Base-by-base conservation (phyloP, 257 asterid genomes). In the Gynochthodes officinalis region DNA sequence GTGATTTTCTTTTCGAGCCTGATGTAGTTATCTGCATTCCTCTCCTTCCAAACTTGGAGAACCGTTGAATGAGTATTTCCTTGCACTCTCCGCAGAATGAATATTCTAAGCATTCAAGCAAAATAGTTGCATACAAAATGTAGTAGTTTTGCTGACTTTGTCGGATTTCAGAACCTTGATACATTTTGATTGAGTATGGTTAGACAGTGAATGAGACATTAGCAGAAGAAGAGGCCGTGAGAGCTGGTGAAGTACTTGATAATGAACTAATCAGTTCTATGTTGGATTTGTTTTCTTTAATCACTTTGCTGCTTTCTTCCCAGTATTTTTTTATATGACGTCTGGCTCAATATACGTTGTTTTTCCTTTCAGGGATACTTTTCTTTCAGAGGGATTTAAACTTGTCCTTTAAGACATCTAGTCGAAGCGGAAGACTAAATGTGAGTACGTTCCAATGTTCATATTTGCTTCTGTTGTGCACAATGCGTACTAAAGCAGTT, bases 341-440 rank as follows among this genome's bases (percentile, higher is more conserved):
- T 64, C 43, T 33, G 19, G 33, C 40, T 60, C 25, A 59, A 27
- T 43, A 27, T 69, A 54, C 5, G 59, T 19, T 65, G 39, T n/a
- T 16, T 35, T 7, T 50, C 39, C 2, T 50, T 10, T 1, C 83
- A 89, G 90, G 86, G 89, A 87, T 67, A 84, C 81, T 77, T 86
- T 82, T 80, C 82, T 88, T 65, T 88, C 95, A 0, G 84, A 82
- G 85, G 97, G 92, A 64, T 85, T 90, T 80, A 88, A 88, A 78
- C 67, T 90, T 83, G 88, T 83, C 64, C 91, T 90, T 46, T 88
- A 61, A 57, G 58, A 33, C 21, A 9, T 33, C 67, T 60, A 32
- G n/a, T 42, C 14, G 57, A 19, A 35, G 37, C 12, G 12, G 74
- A 65, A 10, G 46, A 15, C 9, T 6, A 39, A 18, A 62, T 7